Percentiles rank a stretch among this genome's conserved stretches.
phyloP scores from a whole-genome alignment of 768 basidiomycete genomes.

The Suillus brevipes region DNA sequence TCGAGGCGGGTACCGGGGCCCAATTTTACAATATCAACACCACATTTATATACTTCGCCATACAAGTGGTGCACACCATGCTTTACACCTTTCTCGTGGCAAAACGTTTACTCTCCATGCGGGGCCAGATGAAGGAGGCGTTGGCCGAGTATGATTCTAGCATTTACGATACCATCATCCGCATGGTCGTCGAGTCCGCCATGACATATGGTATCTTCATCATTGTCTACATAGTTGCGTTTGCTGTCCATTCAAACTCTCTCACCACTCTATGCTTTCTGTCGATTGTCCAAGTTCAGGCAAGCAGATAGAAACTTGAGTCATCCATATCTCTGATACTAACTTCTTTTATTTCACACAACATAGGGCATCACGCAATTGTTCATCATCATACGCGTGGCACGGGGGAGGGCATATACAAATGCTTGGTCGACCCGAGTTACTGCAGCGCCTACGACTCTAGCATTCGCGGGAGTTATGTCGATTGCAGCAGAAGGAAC shows the following conservation, averaged over 20 bases:
- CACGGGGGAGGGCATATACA: not conserved
- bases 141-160: not conserved
- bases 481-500: not conserved
- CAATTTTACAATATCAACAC: not conserved
- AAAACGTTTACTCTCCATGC: not conserved
- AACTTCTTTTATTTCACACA: not conserved
- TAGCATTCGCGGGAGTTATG: not conserved
- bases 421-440: not conserved
- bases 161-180: not conserved
- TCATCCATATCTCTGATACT: not conserved
- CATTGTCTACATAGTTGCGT: not conserved
- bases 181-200: not conserved
- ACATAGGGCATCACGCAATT: not conserved
- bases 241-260: not conserved
- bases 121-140: not conserved
- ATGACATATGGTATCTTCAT: not conserved
- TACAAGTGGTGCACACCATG: not conserved
- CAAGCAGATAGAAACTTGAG: not conserved
- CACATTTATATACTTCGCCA: not conserved
- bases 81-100: not conserved
- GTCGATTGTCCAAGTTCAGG: not conserved
- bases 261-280: not conserved
- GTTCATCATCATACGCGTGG: constrained; percentile 3
- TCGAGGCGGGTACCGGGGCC: not conserved
- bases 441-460: not conserved